Evolutionary conservation across 2,329 filamentous ascomycete species (phyloP).

Genomic region (Fonsecaea multimorphosa): DNA sequence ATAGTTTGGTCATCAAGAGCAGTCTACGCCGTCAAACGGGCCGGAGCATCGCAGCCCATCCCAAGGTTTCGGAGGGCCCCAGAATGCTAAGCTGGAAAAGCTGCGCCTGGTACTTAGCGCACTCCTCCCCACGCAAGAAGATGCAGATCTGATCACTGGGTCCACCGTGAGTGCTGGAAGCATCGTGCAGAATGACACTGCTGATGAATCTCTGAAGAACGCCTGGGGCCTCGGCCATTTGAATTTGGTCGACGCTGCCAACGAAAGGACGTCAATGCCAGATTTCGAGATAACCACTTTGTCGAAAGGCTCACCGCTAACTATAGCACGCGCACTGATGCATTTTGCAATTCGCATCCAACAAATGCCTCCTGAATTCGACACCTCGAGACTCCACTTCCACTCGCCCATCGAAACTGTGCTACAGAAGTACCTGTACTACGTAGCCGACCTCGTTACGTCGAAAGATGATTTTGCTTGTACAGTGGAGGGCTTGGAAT

Average conservation of each 20-base stretch:
- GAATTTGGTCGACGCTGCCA: neutral
- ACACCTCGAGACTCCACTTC: slow-evolving; percentile 5
- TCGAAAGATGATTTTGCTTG: slow-evolving; percentile 48
- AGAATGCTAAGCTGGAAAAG: slow-evolving; percentile 3
- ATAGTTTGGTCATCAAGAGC: slow-evolving; percentile 22
- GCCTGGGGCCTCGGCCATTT: slow-evolving; percentile 3
- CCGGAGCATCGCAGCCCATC: neutral
- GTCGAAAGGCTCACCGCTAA: slow-evolving; percentile 5
- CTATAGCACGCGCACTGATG: slow-evolving; percentile 56
- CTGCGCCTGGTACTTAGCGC: slow-evolving; percentile 7
- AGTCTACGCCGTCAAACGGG: slow-evolving; percentile 30
- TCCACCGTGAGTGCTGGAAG: slow-evolving; percentile 27
- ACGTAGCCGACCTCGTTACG: slow-evolving; percentile 44
- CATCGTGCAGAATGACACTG: slow-evolving; percentile 52
- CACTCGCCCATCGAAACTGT: slow-evolving; percentile 28
- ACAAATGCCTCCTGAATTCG: slow-evolving; percentile 48
- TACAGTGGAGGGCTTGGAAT: slow-evolving; percentile 51
- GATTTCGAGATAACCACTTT: neutral
- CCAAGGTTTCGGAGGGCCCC: neutral
- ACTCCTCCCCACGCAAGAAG: slow-evolving; percentile 27
- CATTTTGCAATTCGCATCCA: slow-evolving; percentile 56
- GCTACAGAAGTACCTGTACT: slow-evolving; percentile 43
- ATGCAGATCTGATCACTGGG: slow-evolving; percentile 48
- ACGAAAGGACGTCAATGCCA: neutral
- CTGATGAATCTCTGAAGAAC: slow-evolving; percentile 36